These are phyloP conservation scores for Chrysoporthe austroafricana DNA, from an alignment of 2,329 filamentous ascomycete species.

Conservation along the genomic window DNA sequence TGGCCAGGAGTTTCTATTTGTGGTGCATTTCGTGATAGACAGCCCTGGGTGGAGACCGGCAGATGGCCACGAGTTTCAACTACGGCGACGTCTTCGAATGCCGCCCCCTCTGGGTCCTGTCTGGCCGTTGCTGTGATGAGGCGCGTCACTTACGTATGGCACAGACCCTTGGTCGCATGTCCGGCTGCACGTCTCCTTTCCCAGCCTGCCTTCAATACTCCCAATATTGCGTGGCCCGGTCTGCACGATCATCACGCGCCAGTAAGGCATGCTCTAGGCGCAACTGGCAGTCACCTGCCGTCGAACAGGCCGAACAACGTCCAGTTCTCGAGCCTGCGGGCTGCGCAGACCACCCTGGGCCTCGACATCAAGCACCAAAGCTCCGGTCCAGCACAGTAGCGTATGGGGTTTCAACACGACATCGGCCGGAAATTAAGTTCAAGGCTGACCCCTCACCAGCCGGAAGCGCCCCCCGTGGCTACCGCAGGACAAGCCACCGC, in stretches of 20 bases:
- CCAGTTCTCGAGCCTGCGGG: not conserved
- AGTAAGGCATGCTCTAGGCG: not conserved
- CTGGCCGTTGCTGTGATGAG: not conserved
- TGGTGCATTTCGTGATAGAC: not conserved
- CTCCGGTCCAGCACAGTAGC: slow-evolving; percentile 15
- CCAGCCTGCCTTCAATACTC: not conserved
- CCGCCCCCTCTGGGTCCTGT: not conserved
- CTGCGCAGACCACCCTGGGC: slow-evolving; percentile 14
- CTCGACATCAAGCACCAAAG: slow-evolving; percentile 19
- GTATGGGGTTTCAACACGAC: slow-evolving; percentile 15
- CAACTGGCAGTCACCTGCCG: not conserved
- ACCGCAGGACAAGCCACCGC: slow-evolving; percentile 26
- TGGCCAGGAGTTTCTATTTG: not conserved
- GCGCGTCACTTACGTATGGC: not conserved
- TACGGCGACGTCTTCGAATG: not conserved
- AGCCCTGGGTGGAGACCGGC: not conserved
- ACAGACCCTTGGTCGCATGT: not conserved
- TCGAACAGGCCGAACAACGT: not conserved
- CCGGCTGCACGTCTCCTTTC: slow-evolving; percentile 4
- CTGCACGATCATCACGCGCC: slow-evolving; percentile 20
- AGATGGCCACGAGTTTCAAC: slow-evolving; percentile 1
- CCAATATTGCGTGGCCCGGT: slow-evolving; percentile 14
- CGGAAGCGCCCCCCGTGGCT: slow-evolving; percentile 16
- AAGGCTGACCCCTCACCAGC: slow-evolving; percentile 21
- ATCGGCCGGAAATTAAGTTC: slow-evolving; percentile 16